Base-by-base conservation (phyloP, 2,329 filamentous ascomycete species). In the Nemania diffusa region DNA sequence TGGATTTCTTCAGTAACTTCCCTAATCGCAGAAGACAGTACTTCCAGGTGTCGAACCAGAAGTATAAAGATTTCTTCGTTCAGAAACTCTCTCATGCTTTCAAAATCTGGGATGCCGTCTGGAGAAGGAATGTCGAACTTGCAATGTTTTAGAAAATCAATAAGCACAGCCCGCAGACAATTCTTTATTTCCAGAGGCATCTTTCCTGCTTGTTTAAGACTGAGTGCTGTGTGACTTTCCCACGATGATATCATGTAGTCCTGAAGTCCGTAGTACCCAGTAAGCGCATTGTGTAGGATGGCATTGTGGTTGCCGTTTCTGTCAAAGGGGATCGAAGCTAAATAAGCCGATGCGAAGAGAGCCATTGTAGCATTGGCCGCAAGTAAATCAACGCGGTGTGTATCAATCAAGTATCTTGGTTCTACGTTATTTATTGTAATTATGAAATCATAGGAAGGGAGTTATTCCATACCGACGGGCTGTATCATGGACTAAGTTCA, bases 401-500 rank as follows among this genome's bases (percentile, higher is more conserved):
- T 56, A 17, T 63, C 15, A 24, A 63, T 57, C 11, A 63, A 50
- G n/a, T 63, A 63, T 15, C 60, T 63, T 20, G 15, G 6, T 50
- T 3, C n/a, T n/a, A 11, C 27, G 26, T 60, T 60, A 60, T 27
- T 48, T 48, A 4, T 32, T n/a, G 57, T 29, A 44, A 6, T 42
- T 24, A 40, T 26, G 3, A n/a, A 22, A 40, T 5, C 32, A 24
- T 9, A 22, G 7, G 20, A n/a, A 56, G 26, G 40, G 37, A 3
- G 15, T 15, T 27, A 29, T 55, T 3, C 20, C 51, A 56, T 63
- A 63, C 60, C 60, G 51, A 29, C 52, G 60, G n/a, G 60, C 60
- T 56, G 57, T 65, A 1, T 57, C 57, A 20, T 65, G 63, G 37
- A 65, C 57, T 11, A 65, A 37, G 26, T 24, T 65, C 32, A 65